Percentiles rank a stretch among this genome's conserved stretches.
Conservation (phyloP, 768 basidiomycete species). For the Tulasnella sp. region DNA sequence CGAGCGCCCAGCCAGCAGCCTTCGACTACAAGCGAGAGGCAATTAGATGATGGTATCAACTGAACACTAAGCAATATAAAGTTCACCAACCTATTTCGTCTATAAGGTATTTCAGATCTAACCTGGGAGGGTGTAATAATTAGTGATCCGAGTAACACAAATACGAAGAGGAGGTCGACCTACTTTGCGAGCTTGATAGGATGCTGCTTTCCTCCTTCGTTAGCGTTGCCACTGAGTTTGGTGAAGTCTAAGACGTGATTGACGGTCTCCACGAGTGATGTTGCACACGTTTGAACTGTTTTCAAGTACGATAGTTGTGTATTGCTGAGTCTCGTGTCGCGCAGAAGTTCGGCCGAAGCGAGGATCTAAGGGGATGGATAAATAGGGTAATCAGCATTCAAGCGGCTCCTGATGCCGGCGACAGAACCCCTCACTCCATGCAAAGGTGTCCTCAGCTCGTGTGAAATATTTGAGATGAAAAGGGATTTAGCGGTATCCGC, state of each 20-base stretch:
- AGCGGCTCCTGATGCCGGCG: neutral
- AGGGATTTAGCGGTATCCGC: constrained; percentile 90
- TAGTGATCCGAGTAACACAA: neutral
- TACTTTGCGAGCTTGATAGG: constrained; percentile 59
- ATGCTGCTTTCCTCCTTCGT: constrained; percentile 67
- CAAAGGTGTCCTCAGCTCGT: constrained; percentile 75
- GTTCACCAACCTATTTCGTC: constrained; percentile 48
- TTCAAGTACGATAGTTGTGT: constrained; percentile 80
- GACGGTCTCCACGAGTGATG: constrained; percentile 91
- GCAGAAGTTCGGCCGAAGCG: constrained; percentile 83
- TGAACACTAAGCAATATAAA: neutral
- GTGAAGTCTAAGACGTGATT: constrained; percentile 96
- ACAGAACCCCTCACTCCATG: constrained; percentile 56
- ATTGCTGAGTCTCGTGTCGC: constrained; percentile 70
- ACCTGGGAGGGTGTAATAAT: constrained; percentile 29
- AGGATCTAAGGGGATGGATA: constrained; percentile 45
- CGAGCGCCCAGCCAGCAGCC: constrained; percentile 91
- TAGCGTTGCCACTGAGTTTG: constrained; percentile 79
- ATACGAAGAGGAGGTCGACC: constrained; percentile 22
- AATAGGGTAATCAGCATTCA: constrained; percentile 12
- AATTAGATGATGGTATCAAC: neutral
- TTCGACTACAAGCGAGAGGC: constrained; percentile 43
- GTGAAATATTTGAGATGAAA: constrained; percentile 89
- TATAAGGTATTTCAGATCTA: constrained; percentile 70
- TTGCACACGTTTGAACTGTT: constrained; percentile 90